Evolutionary conservation across 75 land plant genomes (phyloP).

Genomic region (Cryptomeria japonica): DNA sequence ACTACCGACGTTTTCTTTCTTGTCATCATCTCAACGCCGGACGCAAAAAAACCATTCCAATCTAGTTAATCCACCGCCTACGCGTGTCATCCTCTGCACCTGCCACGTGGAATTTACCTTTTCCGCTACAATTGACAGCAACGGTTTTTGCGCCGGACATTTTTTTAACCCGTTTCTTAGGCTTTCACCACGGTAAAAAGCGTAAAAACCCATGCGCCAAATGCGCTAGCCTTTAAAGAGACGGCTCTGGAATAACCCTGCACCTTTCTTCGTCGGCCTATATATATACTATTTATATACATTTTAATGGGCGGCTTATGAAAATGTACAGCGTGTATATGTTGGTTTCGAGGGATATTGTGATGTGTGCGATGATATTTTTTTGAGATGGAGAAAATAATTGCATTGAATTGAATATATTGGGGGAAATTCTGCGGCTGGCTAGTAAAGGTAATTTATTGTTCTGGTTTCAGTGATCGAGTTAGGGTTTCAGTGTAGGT

Average conservation of each 20-base stretch:
- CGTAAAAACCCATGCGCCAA: not conserved
- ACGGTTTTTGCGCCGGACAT: not conserved
- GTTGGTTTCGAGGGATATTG: not conserved
- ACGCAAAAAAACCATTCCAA: not conserved
- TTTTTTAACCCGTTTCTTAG: not conserved
- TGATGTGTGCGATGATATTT: not conserved
- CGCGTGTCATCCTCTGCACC: not conserved
- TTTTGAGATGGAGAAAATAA: not conserved
- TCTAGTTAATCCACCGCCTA: not conserved
- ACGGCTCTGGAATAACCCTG: not conserved
- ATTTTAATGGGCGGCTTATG: not conserved
- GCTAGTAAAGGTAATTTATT: not conserved
- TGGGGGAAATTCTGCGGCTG: not conserved
- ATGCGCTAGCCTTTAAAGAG: not conserved
- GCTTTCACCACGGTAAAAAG: not conserved
- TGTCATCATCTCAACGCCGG: not conserved
- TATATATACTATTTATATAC: not conserved
- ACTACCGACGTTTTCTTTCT: not conserved
- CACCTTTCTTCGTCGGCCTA: not conserved
- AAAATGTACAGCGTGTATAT: not conserved
- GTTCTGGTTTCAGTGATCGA: not conserved
- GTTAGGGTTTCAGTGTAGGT: not conserved
- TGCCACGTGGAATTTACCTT: not conserved
- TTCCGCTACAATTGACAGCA: not conserved
- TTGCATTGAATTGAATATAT: not conserved